Conservation (phyloP, 495 filamentous ascomycete species). For the Neurospora hispaniola region DNA sequence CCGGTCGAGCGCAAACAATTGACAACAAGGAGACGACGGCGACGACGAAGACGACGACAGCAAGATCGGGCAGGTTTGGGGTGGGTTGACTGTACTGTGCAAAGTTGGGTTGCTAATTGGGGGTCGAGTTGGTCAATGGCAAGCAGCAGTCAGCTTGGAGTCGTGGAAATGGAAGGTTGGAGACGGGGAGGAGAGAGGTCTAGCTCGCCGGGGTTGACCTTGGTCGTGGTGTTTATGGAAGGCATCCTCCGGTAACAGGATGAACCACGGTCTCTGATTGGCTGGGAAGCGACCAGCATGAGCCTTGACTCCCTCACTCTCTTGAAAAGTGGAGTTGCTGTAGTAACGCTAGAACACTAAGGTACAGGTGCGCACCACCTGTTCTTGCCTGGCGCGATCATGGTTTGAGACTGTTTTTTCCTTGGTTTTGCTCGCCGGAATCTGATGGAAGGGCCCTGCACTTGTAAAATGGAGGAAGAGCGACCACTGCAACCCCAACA, state of each 20-base stretch:
- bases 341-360: background rate
- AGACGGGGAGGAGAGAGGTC: background rate
- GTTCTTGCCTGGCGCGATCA: background rate
- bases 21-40: background rate
- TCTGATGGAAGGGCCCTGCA: background rate
- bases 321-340: background rate
- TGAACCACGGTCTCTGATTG: background rate
- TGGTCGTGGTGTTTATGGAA: background rate
- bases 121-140: background rate
- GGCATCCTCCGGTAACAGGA: background rate
- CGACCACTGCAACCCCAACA: background rate
- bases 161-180: background rate
- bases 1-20: background rate
- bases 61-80: background rate
- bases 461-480: background rate
- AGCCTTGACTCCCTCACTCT: background rate
- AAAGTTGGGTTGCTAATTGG: background rate
- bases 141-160: background rate
- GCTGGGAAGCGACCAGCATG: background rate
- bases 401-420: background rate
- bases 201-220: background rate
- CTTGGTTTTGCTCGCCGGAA: background rate
- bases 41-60: background rate
- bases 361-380: background rate
- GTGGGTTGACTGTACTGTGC: background rate